phyloP scores from a whole-genome alignment of 305 asterid genomes.

The Ajuga reptans region DNA sequence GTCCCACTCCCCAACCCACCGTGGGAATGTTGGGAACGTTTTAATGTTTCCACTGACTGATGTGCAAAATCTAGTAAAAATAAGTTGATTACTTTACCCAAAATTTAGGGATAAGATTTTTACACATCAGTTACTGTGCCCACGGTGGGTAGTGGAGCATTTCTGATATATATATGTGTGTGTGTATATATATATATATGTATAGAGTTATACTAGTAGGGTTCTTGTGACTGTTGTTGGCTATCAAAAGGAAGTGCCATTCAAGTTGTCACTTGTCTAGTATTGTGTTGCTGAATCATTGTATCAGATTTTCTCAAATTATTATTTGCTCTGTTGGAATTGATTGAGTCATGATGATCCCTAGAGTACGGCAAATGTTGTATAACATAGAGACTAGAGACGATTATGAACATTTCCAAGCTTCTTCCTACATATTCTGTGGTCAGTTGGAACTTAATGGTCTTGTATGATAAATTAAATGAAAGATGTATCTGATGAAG shows the following conservation, averaged over 20 bases:
- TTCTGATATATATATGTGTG: too few relatives aligned
- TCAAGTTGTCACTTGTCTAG: background rate
- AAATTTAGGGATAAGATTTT: too few relatives aligned
- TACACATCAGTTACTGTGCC: too few relatives aligned
- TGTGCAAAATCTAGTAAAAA: too few relatives aligned
- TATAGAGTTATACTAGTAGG: background rate
- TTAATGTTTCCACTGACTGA: too few relatives aligned
- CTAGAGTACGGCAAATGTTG: background rate
- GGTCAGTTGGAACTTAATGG: background rate
- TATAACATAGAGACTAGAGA: background rate
- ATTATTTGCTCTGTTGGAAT: background rate
- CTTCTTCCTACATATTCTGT: background rate
- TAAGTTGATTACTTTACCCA: too few relatives aligned
- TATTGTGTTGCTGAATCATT: background rate
- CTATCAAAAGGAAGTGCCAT: background rate
- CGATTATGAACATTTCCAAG: constrained; percentile 4
- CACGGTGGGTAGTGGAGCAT: too few relatives aligned
- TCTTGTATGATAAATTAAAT: background rate
- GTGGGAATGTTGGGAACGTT: too few relatives aligned
- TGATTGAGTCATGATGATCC: background rate
- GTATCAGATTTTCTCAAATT: background rate
- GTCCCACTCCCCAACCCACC: too few relatives aligned
- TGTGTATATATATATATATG: too few relatives aligned
- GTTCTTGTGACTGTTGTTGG: background rate
- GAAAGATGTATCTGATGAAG: constrained; percentile 4